phyloP scores from a whole-genome alignment of 2,329 filamentous ascomycete genomes.

The Botryotinia calthae region DNA sequence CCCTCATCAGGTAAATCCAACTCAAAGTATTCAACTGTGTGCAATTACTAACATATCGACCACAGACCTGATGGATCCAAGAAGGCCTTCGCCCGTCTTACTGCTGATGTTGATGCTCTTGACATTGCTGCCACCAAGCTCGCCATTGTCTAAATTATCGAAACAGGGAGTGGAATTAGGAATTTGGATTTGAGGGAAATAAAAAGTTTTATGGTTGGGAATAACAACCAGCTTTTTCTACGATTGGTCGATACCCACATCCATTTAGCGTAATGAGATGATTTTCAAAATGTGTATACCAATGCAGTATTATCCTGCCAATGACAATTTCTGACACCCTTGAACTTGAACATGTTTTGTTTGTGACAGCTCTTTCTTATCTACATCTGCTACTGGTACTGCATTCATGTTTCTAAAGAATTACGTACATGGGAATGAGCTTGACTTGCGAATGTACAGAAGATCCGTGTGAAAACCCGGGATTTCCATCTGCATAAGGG shows the following conservation, averaged over 20 bases:
- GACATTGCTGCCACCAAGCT: conserved; percentile 99
- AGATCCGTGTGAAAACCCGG: not conserved
- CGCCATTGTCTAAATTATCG: conserved; percentile 77
- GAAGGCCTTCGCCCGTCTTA: conserved; percentile 98
- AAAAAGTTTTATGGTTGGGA: conserved; percentile 17
- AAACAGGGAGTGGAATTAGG: conserved; percentile 45
- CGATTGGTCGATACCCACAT: conserved; percentile 35
- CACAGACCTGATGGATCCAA: conserved; percentile 88
- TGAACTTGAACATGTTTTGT: not conserved
- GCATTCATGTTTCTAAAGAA: no score
- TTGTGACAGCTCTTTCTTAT: not conserved
- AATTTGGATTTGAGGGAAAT: conserved; percentile 36
- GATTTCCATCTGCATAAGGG: not conserved
- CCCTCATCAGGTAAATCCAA: conserved; percentile 78
- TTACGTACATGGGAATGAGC: not conserved
- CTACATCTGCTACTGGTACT: not conserved
- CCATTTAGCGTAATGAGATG: conserved; percentile 38
- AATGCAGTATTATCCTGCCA: conserved; percentile 24
- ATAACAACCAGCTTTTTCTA: conserved; percentile 17
- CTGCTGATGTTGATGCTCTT: conserved; percentile 93
- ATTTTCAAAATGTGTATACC: conserved; percentile 29
- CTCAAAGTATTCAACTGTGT: not conserved
- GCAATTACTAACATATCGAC: conserved; percentile 25
- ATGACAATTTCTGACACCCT: conserved; percentile 17
- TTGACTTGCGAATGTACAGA: not conserved